Evolutionary conservation across 441 rosid species (phyloP).

Genomic region (Aleurites moluccanus): DNA sequence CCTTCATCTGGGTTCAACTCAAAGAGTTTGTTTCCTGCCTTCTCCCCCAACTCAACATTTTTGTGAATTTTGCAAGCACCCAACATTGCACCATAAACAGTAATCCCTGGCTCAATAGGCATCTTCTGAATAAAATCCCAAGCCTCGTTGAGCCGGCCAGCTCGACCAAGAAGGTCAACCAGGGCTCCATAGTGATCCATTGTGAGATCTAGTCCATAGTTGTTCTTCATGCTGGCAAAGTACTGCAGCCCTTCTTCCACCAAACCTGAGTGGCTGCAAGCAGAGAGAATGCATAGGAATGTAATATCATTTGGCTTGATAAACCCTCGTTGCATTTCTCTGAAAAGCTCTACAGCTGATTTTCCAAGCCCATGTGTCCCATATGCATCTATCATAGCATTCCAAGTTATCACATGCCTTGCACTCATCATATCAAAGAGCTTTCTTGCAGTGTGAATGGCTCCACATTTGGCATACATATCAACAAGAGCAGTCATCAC

Average conservation of each 20-base stretch:
- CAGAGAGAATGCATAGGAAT: conserved; percentile 70
- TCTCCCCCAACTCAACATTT: conserved; percentile 60
- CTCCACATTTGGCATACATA: conserved; percentile 85
- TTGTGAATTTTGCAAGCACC: conserved; percentile 78
- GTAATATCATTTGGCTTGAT: conserved; percentile 67
- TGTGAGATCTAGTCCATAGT: conserved; percentile 50
- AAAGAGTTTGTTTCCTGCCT: conserved; percentile 73
- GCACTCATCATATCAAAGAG: conserved; percentile 63
- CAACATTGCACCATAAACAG: conserved; percentile 71
- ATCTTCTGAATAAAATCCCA: conserved; percentile 76
- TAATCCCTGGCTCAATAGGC: conserved; percentile 57
- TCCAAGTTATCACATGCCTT: conserved; percentile 82
- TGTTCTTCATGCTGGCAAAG: conserved; percentile 58
- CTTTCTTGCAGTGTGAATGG: conserved; percentile 62
- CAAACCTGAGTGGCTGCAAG: conserved; percentile 88
- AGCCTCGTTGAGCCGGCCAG: conserved; percentile 75
- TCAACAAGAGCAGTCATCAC: conserved; percentile 81
- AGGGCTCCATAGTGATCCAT: conserved; percentile 83
- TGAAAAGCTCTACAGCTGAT: conserved; percentile 62
- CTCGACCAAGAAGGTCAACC: conserved; percentile 86
- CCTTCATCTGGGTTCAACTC: conserved; percentile 74
- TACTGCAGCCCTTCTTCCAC: conserved; percentile 63
- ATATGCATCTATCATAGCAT: conserved; percentile 74
- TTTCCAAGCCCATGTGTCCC: conserved; percentile 71
- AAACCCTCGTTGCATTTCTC: conserved; percentile 57